These are phyloP conservation scores for Nannizzia gypsea DNA, from an alignment of 2,329 filamentous ascomycete species.

Conservation along the genomic window DNA sequence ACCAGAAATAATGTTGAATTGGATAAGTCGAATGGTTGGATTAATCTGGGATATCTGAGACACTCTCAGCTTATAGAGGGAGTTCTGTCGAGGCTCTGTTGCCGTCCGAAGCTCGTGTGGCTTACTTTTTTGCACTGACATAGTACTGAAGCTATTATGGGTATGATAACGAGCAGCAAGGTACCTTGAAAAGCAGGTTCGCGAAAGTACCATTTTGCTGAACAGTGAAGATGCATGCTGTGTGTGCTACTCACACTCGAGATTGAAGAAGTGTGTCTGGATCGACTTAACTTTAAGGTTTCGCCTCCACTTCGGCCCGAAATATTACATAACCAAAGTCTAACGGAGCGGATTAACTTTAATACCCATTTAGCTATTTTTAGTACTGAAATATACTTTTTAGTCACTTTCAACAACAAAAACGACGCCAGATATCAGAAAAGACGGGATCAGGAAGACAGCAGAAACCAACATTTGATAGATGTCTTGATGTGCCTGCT, in stretches of 20 bases:
- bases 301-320: not conserved
- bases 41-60: conserved; percentile 54
- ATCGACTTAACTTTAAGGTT: not conserved
- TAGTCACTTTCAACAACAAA: not conserved
- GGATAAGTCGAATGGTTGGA: conserved; percentile 54
- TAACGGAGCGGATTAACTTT: not conserved
- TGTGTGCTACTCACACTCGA: too few relatives aligned
- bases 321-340: not conserved
- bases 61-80: conserved; percentile 52
- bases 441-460: not conserved
- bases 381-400: not conserved
- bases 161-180: not conserved
- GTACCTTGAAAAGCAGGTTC: not conserved
- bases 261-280: too few relatives aligned
- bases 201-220: not conserved
- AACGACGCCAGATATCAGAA: not conserved
- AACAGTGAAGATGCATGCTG: too few relatives aligned
- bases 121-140: conserved; percentile 13
- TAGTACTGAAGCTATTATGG: not conserved
- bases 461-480: not conserved
- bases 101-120: conserved; percentile 63
- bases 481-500: not conserved
- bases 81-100: conserved; percentile 56
- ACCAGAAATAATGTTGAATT: conserved; percentile 43
- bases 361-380: not conserved